These are phyloP conservation scores for Daldinia caldariorum DNA, from an alignment of 495 filamentous ascomycete genomes.

Conservation along the genomic window DNA sequence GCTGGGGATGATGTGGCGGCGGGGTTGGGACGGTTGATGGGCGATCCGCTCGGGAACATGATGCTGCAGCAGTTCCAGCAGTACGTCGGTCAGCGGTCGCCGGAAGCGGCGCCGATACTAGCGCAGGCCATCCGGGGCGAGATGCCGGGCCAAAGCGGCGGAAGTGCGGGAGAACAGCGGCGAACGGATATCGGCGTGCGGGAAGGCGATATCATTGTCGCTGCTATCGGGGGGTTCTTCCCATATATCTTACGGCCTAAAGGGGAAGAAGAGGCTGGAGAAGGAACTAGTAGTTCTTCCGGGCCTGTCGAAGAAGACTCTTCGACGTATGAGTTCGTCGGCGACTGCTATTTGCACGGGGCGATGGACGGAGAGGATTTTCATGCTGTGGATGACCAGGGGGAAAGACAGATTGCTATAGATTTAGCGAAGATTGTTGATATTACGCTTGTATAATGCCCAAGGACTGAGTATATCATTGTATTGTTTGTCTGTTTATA, in stretches of 20 bases:
- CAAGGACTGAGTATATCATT: not conserved
- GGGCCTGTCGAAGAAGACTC: constrained; percentile 8
- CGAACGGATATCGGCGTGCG: constrained; percentile 21
- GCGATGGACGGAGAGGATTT: constrained; percentile 43
- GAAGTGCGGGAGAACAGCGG: not conserved
- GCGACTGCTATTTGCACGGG: constrained; percentile 40
- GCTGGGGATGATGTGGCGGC: not conserved
- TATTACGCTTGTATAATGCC: constrained; percentile 29
- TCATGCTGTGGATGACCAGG: constrained; percentile 4
- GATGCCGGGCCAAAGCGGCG: not conserved
- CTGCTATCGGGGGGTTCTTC: constrained; percentile 39
- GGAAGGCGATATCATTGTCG: constrained; percentile 42
- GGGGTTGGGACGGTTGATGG: constrained; percentile 18
- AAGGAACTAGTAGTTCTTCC: not conserved
- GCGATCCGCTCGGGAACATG: not conserved
- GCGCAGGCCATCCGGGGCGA: constrained; percentile 27
- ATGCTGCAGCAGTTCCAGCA: constrained; percentile 31
- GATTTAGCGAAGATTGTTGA: constrained; percentile 36
- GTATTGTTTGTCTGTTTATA: not conserved
- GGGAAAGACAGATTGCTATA: constrained; percentile 3
- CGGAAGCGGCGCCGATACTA: not conserved
- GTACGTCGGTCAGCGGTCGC: constrained; percentile 18
- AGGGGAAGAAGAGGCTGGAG: not conserved
- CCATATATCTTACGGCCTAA: constrained; percentile 40
- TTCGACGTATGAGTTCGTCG: constrained; percentile 39